These are phyloP conservation scores for Pythium dissotocum DNA, from an alignment of 352 stramenopile genomes.

Conservation along the genomic window DNA sequence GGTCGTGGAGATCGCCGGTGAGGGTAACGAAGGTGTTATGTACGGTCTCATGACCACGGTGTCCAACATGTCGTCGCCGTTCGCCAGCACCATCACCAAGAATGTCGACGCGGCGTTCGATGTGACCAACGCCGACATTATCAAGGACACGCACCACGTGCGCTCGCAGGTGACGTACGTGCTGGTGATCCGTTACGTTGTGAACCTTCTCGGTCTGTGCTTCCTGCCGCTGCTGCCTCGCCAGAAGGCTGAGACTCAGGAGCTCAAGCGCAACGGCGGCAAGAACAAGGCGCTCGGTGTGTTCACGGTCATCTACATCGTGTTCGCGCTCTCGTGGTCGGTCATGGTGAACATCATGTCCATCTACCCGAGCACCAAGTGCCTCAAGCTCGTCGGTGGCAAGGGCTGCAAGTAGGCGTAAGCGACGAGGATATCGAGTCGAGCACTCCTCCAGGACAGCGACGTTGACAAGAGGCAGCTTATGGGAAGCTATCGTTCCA, in stretches of 20 bases:
- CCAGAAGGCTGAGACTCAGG: slow-evolving; percentile 29
- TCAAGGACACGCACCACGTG: too few relatives aligned
- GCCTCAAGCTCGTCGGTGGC: not conserved
- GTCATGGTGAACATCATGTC: not conserved
- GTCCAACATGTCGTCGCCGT: slow-evolving; percentile 19
- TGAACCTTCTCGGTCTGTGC: slow-evolving; percentile 18
- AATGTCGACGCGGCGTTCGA: slow-evolving; percentile 22
- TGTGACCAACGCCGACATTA: slow-evolving; percentile 19
- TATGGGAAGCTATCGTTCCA: too few relatives aligned
- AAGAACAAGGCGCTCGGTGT: not conserved
- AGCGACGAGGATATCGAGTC: too few relatives aligned
- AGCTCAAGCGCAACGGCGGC: too few relatives aligned
- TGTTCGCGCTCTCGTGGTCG: not conserved
- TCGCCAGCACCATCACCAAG: slow-evolving; percentile 21
- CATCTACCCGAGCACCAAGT: not conserved
- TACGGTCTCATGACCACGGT: slow-evolving; percentile 26
- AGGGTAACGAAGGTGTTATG: slow-evolving; percentile 25
- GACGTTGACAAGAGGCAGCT: too few relatives aligned
- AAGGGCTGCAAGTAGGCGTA: not conserved
- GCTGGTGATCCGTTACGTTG: slow-evolving; percentile 18
- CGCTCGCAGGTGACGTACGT: slow-evolving; percentile 21
- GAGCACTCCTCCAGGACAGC: too few relatives aligned
- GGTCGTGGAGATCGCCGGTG: slow-evolving; percentile 29
- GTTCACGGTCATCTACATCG: not conserved
- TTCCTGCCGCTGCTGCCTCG: slow-evolving; percentile 24